Base-by-base conservation (phyloP, 805 yeast genomes). In the Zygoascus ofunaensis region DNA sequence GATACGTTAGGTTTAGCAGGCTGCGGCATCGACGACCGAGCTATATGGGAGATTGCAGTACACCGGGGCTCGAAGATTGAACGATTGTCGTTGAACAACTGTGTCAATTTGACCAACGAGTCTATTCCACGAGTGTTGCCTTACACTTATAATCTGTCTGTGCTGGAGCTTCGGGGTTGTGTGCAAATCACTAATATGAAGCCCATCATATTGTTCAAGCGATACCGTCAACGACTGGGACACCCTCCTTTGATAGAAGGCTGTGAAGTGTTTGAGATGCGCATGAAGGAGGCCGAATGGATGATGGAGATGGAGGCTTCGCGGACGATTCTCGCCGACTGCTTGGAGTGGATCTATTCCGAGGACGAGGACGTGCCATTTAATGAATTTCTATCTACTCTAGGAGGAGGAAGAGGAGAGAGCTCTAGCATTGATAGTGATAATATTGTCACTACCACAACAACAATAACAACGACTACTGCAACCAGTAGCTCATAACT, bases 1-100 rank as follows among this genome's bases (percentile, higher is more conserved):
- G 68, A 71, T 37, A 87, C 96, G 0, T 66, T 89, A 37, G 97
- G 97, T 0, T 65, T 87, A 18, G 95, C 97, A 0, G 97, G 97
- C 4, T 86, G 95, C 60, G 69, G 74, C 37, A 73, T 89, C 17
- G 76, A 84, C 5, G 95, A 89, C 64, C 70, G 77, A 36, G 71
- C 84, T 3, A 66, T 89, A 14, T 86, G 95, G 94, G 89, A 82
- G 55, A 63, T 89, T 28, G 87, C 87, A 0, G 60, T 73, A 15
- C 59, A 68, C 42, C 64, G 76, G 22, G 78, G 79, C 19, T 54
- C 58, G 1, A 55, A 65, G 4, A 55, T 89, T 3, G 77, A 76
- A 53, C 68, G 95, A 42, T 65, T 87, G 18, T 82, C 94, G 5
- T 59, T 87, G 42, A 87, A 87, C 61, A 77, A 79, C 54, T 87